Base-by-base conservation (phyloP, 495 filamentous ascomycete species). In the Hypomontagnella monticulosa region DNA sequence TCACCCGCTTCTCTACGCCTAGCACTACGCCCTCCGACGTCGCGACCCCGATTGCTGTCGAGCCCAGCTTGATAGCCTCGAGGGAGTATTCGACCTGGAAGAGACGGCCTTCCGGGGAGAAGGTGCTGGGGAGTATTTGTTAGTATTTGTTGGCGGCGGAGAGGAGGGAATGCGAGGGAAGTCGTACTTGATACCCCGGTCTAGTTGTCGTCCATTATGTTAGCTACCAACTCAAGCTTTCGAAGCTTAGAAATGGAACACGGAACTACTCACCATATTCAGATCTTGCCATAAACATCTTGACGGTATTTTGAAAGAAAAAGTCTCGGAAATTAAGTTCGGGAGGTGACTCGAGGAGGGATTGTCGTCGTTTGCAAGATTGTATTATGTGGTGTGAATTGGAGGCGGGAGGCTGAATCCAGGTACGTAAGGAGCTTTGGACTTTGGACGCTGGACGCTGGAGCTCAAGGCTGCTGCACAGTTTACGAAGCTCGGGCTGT, bases 51-150 rank as follows among this genome's bases (percentile, higher is more conserved):
- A 99, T 99, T 70, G 95, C 95, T 61, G 95, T 99, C 56, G 91
- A 95, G 72, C 95, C 95, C 71, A 98, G 92, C 81, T 99, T 99
- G 87, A 99, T 99, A 78, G 95, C 95, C 87, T 99, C 95, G 65
- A 99, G 91, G 58, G 96, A 98, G 87, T 99, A 99, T 90, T 99
- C 95, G 81, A 99, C 95, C 85, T 99, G 95, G 88, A 99, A 99
- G 78, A 99, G 90, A 82, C 95, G 95, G 71, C 95, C 95, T 86
- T 99, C 95, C 47, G 95, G 95, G 68, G 95, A 99, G 90, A 99
- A 99, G 86, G 95, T 99, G 86, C 93, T 98, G 76, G 51, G 50
- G 23, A 15, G 32, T 20, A 20, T 32, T 30, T 53, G 65, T 67
- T 18, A 57, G 51, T 50, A 57, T 46, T 55, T 37, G 64, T 20